Percentiles rank a stretch among this genome's conserved stretches.
phyloP scores from a whole-genome alignment of 129 eudicot genomes.

The Pulicaria dysenterica region DNA sequence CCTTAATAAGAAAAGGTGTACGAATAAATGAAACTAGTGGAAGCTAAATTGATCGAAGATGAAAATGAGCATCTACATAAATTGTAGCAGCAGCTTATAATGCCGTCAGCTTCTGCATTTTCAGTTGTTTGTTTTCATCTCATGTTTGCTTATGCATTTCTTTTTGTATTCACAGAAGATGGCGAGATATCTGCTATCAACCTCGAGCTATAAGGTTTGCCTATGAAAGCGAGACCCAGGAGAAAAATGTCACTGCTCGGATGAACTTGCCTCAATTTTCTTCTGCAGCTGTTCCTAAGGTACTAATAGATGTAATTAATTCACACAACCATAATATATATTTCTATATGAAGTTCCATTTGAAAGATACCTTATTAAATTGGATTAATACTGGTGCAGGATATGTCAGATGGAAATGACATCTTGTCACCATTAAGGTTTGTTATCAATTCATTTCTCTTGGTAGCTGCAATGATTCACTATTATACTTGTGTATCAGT shows the following conservation, averaged over 20 bases:
- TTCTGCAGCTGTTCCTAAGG: conserved; percentile 73
- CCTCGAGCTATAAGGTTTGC: conserved; percentile 64
- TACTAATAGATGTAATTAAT: conserved; percentile 12
- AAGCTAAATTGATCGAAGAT: not conserved
- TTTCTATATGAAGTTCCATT: not conserved
- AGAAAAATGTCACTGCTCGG: conserved; percentile 39
- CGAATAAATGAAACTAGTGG: not conserved
- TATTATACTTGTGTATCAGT: not conserved
- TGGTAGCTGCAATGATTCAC: not conserved
- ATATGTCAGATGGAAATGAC: conserved; percentile 33
- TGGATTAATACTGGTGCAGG: conserved; percentile 32
- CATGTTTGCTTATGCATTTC: not conserved
- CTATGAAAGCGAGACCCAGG: conserved; percentile 34
- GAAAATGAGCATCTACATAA: conserved; percentile 4
- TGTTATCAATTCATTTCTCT: not conserved
- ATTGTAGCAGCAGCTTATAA: not conserved
- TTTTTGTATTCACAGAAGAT: conserved; percentile 44
- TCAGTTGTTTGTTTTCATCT: not conserved
- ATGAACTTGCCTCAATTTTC: conserved; percentile 69
- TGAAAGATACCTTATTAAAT: not conserved
- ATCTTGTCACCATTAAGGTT: conserved; percentile 21
- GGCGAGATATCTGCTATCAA: conserved; percentile 64
- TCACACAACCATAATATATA: not conserved
- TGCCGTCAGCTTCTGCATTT: not conserved
- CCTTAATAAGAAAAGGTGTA: not conserved